Conservation (phyloP, 176 grass and related monocot genomes). For the Triticum turgidum region DNA sequence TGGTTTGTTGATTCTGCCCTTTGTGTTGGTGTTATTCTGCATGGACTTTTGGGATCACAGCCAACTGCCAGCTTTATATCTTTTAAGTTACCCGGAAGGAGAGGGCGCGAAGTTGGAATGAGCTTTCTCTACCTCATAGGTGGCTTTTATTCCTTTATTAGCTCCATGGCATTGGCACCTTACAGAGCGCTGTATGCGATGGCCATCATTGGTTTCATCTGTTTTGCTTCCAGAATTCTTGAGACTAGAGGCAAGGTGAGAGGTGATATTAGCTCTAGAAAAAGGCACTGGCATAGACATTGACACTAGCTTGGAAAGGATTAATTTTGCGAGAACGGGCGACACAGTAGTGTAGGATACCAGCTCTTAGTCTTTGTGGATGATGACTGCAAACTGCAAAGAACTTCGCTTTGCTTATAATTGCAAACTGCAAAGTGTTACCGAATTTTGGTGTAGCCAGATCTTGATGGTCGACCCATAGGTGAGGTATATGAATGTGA, state of each 20-base stretch:
- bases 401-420: background rate
- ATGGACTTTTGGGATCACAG: conserved; percentile 71
- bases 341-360: conserved; percentile 5
- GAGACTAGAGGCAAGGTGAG: conserved; percentile 52
- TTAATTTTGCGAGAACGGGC: background rate
- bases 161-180: conserved; percentile 60
- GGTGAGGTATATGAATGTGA: background rate
- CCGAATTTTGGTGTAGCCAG: background rate
- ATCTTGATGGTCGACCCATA: background rate
- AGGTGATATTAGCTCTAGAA: conserved; percentile 64
- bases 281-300: conserved; percentile 81
- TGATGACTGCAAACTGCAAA: background rate
- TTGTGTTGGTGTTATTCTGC: conserved; percentile 82
- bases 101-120: conserved; percentile 49
- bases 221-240: conserved; percentile 57
- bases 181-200: conserved; percentile 79
- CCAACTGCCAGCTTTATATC: conserved; percentile 50
- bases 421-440: background rate
- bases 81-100: conserved; percentile 50
- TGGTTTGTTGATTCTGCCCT: conserved; percentile 76
- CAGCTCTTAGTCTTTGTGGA: conserved; percentile 8
- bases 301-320: conserved; percentile 30
- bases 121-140: conserved; percentile 80
- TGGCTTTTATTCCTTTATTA: conserved; percentile 73
- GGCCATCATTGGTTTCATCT: conserved; percentile 65